These are phyloP conservation scores for Penicillium coffeae DNA, from an alignment of 495 filamentous ascomycete genomes.

Conservation along the genomic window DNA sequence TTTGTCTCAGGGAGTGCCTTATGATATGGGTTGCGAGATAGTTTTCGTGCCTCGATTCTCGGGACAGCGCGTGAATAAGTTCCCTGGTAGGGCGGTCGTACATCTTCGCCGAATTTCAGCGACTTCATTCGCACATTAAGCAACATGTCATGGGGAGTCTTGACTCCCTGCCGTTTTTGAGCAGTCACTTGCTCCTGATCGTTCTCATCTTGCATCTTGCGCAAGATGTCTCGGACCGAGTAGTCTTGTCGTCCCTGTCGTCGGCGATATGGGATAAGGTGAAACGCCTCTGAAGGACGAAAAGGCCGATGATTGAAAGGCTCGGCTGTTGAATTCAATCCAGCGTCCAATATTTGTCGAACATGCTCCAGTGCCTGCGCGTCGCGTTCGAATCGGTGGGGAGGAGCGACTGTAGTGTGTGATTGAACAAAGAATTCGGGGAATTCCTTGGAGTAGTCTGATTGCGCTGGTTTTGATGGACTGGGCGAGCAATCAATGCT, in stretches of 20 bases:
- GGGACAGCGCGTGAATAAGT: conserved; percentile 64
- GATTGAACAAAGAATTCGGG: conserved; percentile 72
- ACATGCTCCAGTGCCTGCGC: conserved; percentile 46
- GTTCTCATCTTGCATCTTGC: conserved; percentile 39
- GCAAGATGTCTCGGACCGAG: conserved; percentile 66
- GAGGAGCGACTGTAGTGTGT: conserved; percentile 58
- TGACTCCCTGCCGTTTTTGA: conserved; percentile 11
- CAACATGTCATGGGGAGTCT: conserved; percentile 48
- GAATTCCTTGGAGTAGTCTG: conserved; percentile 69
- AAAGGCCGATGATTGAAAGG: conserved; percentile 34
- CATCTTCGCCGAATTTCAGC: conserved; percentile 79
- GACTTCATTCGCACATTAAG: conserved; percentile 67
- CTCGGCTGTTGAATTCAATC: conserved; percentile 25
- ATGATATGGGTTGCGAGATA: conserved; percentile 68
- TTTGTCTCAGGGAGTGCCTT: conserved; percentile 63
- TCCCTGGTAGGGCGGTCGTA: conserved; percentile 85
- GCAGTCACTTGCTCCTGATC: conserved; percentile 11
- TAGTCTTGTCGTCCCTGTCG: conserved; percentile 49
- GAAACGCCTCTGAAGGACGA: conserved; percentile 54
- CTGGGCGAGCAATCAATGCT: conserved; percentile 5
- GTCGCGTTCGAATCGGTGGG: conserved; percentile 52
- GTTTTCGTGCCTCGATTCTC: conserved; percentile 42
- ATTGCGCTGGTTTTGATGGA: conserved; percentile 25
- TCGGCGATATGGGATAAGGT: conserved; percentile 50
- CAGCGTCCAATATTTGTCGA: conserved; percentile 47